Percentiles rank a stretch among this genome's conserved stretches.
Evolutionary conservation across 805 yeast species (phyloP).

Genomic region (Cyberlindnera euphorbiae): DNA sequence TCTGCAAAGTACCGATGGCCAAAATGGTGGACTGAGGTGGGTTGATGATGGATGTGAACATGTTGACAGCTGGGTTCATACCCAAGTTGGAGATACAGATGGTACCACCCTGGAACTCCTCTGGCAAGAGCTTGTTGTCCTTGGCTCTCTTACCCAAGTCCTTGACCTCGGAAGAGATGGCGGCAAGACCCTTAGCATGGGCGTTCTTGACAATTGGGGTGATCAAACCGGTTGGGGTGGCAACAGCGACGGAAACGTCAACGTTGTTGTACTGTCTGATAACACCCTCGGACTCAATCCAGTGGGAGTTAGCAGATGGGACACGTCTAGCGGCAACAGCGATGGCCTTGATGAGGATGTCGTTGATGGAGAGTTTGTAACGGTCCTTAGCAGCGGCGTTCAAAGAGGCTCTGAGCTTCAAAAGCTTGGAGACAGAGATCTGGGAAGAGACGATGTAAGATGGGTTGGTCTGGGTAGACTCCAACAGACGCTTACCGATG

Average conservation of each 20-base stretch:
- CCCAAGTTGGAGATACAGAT: conserved; percentile 98
- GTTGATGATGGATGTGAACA: conserved; percentile 95
- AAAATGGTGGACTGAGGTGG: conserved; percentile 95
- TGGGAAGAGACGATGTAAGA: conserved; percentile 87
- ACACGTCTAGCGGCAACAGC: conserved; percentile 86
- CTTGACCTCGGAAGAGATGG: conserved; percentile 80
- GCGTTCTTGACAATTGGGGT: conserved; percentile 94
- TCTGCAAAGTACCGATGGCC: conserved; percentile 91
- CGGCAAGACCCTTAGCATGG: conserved; percentile 76
- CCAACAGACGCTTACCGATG: conserved; percentile 81
- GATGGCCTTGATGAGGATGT: conserved; percentile 88
- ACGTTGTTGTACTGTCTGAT: conserved; percentile 89
- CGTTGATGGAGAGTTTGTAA: conserved; percentile 90
- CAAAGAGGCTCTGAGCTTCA: conserved; percentile 86
- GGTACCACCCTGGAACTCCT: conserved; percentile 99
- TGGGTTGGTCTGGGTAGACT: conserved; percentile 85
- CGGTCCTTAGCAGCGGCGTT: conserved; percentile 81
- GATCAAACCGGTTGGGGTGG: conserved; percentile 95
- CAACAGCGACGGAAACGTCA: conserved; percentile 97
- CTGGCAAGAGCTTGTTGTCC: conserved; percentile 86
- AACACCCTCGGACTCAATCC: conserved; percentile 85
- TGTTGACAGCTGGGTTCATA: conserved; percentile 90
- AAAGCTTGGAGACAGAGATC: conserved; percentile 81
- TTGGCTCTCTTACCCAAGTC: conserved; percentile 96
- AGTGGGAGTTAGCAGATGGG: conserved; percentile 91